Base-by-base conservation (phyloP, 768 basidiomycete genomes). In the Boletus reticulatus region DNA sequence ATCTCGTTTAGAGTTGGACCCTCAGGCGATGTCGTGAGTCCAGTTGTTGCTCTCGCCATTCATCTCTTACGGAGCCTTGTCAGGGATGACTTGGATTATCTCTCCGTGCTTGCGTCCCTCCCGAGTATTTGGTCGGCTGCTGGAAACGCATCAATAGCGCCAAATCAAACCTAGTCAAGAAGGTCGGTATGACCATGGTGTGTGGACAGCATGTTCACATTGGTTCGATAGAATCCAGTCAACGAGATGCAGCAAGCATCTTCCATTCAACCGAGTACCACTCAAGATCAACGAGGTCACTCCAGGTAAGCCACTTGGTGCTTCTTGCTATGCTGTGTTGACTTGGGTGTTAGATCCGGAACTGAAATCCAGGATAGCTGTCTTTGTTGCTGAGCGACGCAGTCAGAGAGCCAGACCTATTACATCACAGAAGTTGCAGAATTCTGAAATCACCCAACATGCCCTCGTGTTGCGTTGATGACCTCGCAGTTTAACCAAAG, bases 191-290 rank as follows among this genome's bases (percentile, higher is more conserved):
- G 3, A 8, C 6, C 36, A 8, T 29, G 43, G 1, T 2, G 12
- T 48, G 34, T 19, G 4, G 27, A 36, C 31, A 13, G 7, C 50
- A 88, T 27, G 85, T 80, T 78, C 41, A 43, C 43, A 31, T 3
- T 43, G 32, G 8, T 22, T 34, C 27, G 32, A 29, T 84, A 89
- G 70, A 72, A 80, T 16, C 83, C 85, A 22, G 73, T 81, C 31
- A 63, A 59, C 20, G 86, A 88, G 46, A 76, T 81, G 9, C 80
- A 86, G 57, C 75, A 75, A 60, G 93, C 90, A 32, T 71, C 81
- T 22, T n/a, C n/a, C 97, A 1, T 99, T 98, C 82, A 99, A 98
- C 72, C 87, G 97, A 29, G 76, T 79, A 32, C 92, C 96, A 2
- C 76, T 97, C 27, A 71, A 76, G 11, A 84, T 94, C 59, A 89